Evolutionary conservation across 1,284 basidiomycete species (phyloP), one percentile per base, ranked within the genome.

Genomic region (Heterobasidion occidentale): DNA sequence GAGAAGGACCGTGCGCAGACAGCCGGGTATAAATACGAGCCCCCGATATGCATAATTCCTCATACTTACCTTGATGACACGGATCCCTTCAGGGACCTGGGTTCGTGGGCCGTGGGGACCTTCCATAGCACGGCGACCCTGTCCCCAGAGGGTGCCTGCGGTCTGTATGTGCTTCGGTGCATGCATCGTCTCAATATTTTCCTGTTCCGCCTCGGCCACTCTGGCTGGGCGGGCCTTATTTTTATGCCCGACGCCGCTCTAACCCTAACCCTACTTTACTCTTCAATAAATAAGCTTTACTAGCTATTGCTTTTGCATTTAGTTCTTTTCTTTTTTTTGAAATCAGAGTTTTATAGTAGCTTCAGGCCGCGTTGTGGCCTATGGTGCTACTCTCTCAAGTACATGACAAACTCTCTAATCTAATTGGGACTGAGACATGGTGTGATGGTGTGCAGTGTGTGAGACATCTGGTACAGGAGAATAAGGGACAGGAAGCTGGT

Each of bases 161-260:
- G 67, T 65, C 67, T 68, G 67, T 66, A 64, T 64, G 67, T 61
- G 65, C 66, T 67, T 62, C 64, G 66, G 64, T 58, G 60, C 67
- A 64, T 68, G 67, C 67, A 68, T 63, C 65, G 63, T 67, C 67
- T 55, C 59, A 68, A 68, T 68, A 68, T 68, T 68, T 65, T 60
- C 64, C 64, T 60, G 64, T 65, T 64, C 64, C 60, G 55, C 59
- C 61, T 53, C 63, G 66, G 66, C 66, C 66, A 12, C 63, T 68
- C 67, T 64, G 67, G 66, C 66, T 65, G 67, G 65, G 65, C 61
- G 61, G 67, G 67, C 65, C 58, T 46, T 51, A 12, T 60, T 64
- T n/a, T 63, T 58, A 53, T 56, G 53, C 27, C 33, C 17, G 54
- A 12, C 9, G 5, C 1, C n/a, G 35, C 46, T 0, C 59, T 60